These are phyloP conservation scores for Diaporthe eres DNA, from an alignment of 2,329 filamentous ascomycete genomes.

Conservation along the genomic window DNA sequence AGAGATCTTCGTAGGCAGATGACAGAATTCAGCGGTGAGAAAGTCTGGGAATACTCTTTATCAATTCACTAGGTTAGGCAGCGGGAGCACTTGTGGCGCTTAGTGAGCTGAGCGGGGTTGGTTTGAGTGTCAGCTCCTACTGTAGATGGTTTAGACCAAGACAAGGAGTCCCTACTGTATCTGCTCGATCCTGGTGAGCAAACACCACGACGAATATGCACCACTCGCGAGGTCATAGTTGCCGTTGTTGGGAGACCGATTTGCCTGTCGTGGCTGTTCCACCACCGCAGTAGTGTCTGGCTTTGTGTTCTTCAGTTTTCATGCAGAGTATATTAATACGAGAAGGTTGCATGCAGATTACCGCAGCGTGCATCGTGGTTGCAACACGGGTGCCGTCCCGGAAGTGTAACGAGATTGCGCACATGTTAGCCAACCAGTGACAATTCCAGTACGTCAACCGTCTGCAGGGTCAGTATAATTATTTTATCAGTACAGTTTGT, in stretches of 20 bases:
- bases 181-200: neutral
- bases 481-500: neutral
- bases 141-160: neutral
- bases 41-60: neutral
- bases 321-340: neutral
- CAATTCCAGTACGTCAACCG: neutral
- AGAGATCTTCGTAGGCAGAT: too few species aligned
- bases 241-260: neutral
- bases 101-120: constrained; percentile 19
- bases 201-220: neutral
- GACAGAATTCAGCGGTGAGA: too few species aligned
- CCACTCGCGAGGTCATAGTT: too few species aligned
- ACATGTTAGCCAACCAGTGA: neutral
- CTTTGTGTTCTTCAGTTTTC: neutral
- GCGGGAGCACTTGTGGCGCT: constrained; percentile 8
- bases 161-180: neutral
- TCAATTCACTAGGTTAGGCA: neutral
- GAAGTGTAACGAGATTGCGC: constrained; percentile 11
- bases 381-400: neutral
- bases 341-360: neutral
- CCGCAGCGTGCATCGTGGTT: neutral
- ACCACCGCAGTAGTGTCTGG: neutral
- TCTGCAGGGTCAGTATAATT: neutral
- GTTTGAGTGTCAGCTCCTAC: neutral
- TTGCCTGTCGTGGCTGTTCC: neutral